phyloP scores from a whole-genome alignment of 768 basidiomycete species.

The Dentipellis fragilis region DNA sequence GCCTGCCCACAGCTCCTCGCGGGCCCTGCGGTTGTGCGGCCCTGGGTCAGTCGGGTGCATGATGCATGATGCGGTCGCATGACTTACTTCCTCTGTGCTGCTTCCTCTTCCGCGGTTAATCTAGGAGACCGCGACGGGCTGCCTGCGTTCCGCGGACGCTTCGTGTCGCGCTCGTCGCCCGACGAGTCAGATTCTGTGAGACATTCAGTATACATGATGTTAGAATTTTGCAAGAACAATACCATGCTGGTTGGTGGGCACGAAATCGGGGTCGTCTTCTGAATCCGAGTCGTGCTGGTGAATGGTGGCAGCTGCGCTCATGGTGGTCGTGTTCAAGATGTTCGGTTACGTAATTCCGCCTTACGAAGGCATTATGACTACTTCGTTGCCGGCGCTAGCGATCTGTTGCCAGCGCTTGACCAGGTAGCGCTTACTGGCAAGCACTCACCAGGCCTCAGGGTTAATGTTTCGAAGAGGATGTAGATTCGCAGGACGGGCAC shows the following conservation, averaged over 20 bases:
- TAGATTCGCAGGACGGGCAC: too few species aligned
- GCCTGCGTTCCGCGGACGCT: slow-evolving; percentile 22
- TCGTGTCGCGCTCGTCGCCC: slow-evolving; percentile 27
- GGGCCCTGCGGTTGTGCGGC: slow-evolving; percentile 30
- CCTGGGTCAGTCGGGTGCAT: background rate
- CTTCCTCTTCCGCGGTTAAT: slow-evolving; percentile 23
- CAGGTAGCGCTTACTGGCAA: too few species aligned
- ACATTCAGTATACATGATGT: background rate
- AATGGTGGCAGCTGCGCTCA: background rate
- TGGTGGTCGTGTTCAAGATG: background rate
- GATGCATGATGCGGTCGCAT: too few species aligned
- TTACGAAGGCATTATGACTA: background rate
- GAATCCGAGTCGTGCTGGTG: slow-evolving; percentile 37
- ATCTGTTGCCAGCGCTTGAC: too few species aligned
- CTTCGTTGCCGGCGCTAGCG: background rate
- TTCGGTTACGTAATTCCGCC: background rate
- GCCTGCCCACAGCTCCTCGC: slow-evolving; percentile 53
- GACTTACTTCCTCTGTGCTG: slow-evolving; percentile 35
- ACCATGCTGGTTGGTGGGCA: slow-evolving; percentile 41
- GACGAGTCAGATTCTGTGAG: slow-evolving; percentile 28
- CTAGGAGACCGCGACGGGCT: slow-evolving; percentile 13
- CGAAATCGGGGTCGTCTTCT: slow-evolving; percentile 64
- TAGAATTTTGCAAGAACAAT: background rate
- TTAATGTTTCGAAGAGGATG: too few species aligned
- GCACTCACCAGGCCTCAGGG: too few species aligned